phyloP scores from a whole-genome alignment of 2,329 filamentous ascomycete genomes.

The Alternaria triticina region DNA sequence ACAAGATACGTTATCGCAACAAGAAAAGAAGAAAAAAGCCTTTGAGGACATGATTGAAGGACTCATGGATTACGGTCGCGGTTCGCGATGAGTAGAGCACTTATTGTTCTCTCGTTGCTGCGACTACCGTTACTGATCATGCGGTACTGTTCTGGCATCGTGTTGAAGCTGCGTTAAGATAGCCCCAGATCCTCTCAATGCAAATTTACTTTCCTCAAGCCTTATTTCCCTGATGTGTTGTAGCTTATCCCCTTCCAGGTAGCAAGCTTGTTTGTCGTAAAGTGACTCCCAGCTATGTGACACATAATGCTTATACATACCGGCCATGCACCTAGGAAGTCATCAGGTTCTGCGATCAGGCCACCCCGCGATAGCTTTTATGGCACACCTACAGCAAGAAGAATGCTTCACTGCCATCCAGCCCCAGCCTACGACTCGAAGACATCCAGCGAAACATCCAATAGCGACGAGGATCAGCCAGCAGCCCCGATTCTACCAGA shows the following conservation, averaged over 20 bases:
- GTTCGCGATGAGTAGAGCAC: neutral
- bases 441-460: too few relatives aligned
- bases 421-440: too few relatives aligned
- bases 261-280: neutral
- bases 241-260: neutral
- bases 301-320: too few relatives aligned
- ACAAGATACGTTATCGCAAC: slow-evolving; percentile 10
- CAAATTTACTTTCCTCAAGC: slow-evolving; percentile 2
- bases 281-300: neutral
- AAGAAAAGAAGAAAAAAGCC: slow-evolving; percentile 19
- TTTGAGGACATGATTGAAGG: slow-evolving; percentile 27
- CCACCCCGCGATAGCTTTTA: too few relatives aligned
- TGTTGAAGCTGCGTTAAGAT: neutral
- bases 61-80: slow-evolving; percentile 2
- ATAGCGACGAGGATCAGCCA: too few relatives aligned
- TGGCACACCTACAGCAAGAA: too few relatives aligned
- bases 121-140: neutral
- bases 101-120: neutral
- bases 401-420: too few relatives aligned
- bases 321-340: too few relatives aligned
- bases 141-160: neutral
- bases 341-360: too few relatives aligned
- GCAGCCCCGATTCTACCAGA: too few relatives aligned
- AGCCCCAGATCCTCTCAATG: slow-evolving; percentile 16
- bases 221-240: neutral